Conservation (phyloP, 2,329 filamentous ascomycete species). For the Emmonsiellopsis sp. region DNA sequence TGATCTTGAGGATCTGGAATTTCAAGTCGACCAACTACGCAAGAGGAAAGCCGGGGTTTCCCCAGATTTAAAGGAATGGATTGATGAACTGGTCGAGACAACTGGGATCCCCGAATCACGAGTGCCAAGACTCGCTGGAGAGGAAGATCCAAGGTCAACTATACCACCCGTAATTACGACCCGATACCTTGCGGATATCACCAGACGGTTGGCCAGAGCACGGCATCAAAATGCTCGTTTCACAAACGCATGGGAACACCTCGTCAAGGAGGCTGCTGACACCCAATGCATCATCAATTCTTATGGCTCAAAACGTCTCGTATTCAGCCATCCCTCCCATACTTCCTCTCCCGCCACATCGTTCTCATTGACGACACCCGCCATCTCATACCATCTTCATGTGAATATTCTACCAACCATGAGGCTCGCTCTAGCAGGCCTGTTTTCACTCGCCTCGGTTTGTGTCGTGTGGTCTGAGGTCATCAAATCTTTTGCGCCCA, state of each 20-base stretch:
- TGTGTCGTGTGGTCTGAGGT: constrained; percentile 91
- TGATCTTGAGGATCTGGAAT: constrained; percentile 70
- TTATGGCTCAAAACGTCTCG: constrained; percentile 67
- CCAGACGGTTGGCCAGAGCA: constrained; percentile 69
- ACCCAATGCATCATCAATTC: constrained; percentile 80
- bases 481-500: constrained; percentile 70
- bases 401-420: constrained; percentile 63
- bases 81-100: constrained; percentile 81
- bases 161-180: constrained; percentile 82
- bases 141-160: constrained; percentile 31
- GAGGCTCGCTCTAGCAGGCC: constrained; percentile 54
- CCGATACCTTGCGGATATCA: constrained; percentile 84
- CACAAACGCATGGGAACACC: constrained; percentile 71
- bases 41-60: constrained; percentile 73
- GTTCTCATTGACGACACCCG: constrained; percentile 54
- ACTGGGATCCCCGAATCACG: constrained; percentile 58
- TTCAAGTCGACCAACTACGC: constrained; percentile 68
- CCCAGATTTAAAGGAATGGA: constrained; percentile 78
- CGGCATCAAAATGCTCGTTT: constrained; percentile 77
- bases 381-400: constrained; percentile 70
- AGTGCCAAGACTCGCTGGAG: constrained; percentile 28
- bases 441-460: constrained; percentile 66
- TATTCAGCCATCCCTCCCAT: constrained; percentile 58
- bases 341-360: constrained; percentile 27
- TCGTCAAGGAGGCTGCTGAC: constrained; percentile 65